A percentile compares a stretch with the other conserved stretches of the same genome.
Evolutionary conservation across 306 rosid species (phyloP).

Genomic region (Begonia masoniana): DNA sequence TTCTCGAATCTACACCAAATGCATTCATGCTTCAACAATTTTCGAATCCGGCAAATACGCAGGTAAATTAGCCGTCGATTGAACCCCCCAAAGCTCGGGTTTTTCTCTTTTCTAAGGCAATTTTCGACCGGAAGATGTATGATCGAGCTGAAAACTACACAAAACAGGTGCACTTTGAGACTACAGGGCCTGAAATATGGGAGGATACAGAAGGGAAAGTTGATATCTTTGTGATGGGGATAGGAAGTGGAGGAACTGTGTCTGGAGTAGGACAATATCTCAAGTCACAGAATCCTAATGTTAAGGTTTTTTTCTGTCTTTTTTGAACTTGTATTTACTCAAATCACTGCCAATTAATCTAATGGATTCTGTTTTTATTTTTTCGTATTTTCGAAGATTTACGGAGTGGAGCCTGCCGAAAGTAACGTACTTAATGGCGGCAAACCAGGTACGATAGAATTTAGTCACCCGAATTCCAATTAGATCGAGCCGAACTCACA

Average conservation of each 20-base stretch:
- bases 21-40: slow-evolving; percentile 83
- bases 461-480: neutral
- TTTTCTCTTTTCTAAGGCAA: too few relatives aligned
- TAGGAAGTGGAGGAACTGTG: slow-evolving; percentile 96
- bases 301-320: slow-evolving; percentile 40
- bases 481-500: too few relatives aligned
- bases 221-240: slow-evolving; percentile 96
- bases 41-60: slow-evolving; percentile 75
- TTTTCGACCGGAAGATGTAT: too few relatives aligned
- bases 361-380: slow-evolving; percentile 7
- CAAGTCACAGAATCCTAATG: slow-evolving; percentile 76
- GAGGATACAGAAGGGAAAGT: slow-evolving; percentile 89
- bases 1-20: slow-evolving; percentile 65
- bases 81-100: neutral
- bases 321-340: neutral
- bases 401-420: slow-evolving; percentile 93
- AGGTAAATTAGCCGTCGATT: slow-evolving; percentile 12
- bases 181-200: slow-evolving; percentile 99
- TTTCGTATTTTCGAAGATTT: slow-evolving; percentile 24
- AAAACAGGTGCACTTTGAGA: slow-evolving; percentile 79
- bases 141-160: slow-evolving; percentile 7
- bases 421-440: slow-evolving; percentile 84
- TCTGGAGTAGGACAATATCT: slow-evolving; percentile 96
- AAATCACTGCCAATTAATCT: neutral
- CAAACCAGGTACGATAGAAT: slow-evolving; percentile 59